These are phyloP conservation scores for Tulasnella sp. DNA, from an alignment of 768 basidiomycete species.

Conservation along the genomic window DNA sequence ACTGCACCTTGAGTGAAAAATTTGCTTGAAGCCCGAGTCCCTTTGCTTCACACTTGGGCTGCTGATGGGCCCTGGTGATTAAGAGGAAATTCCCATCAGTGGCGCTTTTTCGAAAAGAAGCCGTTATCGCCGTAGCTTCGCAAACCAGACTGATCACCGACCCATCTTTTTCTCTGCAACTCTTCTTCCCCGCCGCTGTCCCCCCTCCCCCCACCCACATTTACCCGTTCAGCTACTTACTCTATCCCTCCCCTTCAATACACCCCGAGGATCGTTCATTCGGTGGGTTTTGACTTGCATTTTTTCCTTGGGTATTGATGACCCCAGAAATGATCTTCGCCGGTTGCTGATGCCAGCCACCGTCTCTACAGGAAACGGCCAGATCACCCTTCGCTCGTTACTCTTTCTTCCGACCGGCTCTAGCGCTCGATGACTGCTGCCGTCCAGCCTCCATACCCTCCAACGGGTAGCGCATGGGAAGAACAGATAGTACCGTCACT, in stretches of 20 bases:
- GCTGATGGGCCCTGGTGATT: neutral
- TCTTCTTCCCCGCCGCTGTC: neutral
- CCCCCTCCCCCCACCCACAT: neutral
- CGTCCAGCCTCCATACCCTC: slow-evolving; percentile 17
- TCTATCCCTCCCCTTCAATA: neutral
- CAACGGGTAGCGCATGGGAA: slow-evolving; percentile 53
- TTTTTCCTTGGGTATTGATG: neutral
- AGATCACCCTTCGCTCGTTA: slow-evolving; percentile 4
- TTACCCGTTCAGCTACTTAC: neutral
- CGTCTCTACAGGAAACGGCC: neutral
- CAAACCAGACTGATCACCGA: slow-evolving; percentile 4
- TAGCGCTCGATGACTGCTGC: slow-evolving; percentile 14
- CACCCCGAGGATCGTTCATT: neutral
- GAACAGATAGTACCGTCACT: slow-evolving; percentile 77
- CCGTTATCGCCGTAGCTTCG: slow-evolving; percentile 2
- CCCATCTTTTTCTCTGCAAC: slow-evolving; percentile 5
- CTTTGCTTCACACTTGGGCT: neutral
- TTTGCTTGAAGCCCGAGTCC: neutral
- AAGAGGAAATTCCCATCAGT: neutral
- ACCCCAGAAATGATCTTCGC: neutral
- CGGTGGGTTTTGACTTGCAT: neutral
- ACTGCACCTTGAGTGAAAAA: neutral
- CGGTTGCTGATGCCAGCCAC: slow-evolving; percentile 11
- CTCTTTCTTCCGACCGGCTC: neutral
- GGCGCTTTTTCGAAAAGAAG: neutral